These are phyloP conservation scores for Verticillium isaacii DNA, from an alignment of 2,329 filamentous ascomycete species.

Conservation along the genomic window DNA sequence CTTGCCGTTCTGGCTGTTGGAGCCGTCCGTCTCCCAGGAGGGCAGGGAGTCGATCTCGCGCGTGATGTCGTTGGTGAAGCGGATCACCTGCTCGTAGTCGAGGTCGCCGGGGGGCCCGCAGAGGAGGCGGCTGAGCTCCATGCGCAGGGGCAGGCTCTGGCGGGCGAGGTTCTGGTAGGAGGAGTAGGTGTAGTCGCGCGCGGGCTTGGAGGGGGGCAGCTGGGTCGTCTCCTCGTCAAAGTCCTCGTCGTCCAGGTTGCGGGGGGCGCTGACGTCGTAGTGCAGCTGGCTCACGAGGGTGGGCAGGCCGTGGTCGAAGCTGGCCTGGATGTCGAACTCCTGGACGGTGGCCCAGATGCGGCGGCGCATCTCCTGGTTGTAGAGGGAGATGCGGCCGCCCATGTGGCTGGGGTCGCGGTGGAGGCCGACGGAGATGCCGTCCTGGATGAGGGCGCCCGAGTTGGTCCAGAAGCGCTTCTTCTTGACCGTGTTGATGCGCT, in stretches of 20 bases:
- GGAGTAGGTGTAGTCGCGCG: constrained; percentile 51
- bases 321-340: constrained; percentile 58
- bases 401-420: constrained; percentile 56
- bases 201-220: constrained; percentile 45
- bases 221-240: constrained; percentile 49
- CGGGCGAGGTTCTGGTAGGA: constrained; percentile 55
- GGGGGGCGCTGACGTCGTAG: constrained; percentile 49
- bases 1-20: constrained; percentile 35
- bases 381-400: constrained; percentile 49
- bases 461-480: constrained; percentile 61
- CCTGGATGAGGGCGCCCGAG: constrained; percentile 50
- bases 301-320: constrained; percentile 56
- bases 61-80: constrained; percentile 56
- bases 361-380: constrained; percentile 58
- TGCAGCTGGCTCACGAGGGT: constrained; percentile 53
- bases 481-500: constrained; percentile 58
- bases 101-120: constrained; percentile 50
- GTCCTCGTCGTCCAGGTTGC: constrained; percentile 54
- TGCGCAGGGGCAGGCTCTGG: constrained; percentile 49
- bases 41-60: constrained; percentile 57
- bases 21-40: constrained; percentile 42
- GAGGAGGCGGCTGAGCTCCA: constrained; percentile 53
- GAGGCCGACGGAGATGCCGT: constrained; percentile 53
- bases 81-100: constrained; percentile 58
- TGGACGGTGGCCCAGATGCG: constrained; percentile 58